These are phyloP conservation scores for Colletotrichum simmondsii DNA, from an alignment of 2,329 filamentous ascomycete species.

Conservation along the genomic window DNA sequence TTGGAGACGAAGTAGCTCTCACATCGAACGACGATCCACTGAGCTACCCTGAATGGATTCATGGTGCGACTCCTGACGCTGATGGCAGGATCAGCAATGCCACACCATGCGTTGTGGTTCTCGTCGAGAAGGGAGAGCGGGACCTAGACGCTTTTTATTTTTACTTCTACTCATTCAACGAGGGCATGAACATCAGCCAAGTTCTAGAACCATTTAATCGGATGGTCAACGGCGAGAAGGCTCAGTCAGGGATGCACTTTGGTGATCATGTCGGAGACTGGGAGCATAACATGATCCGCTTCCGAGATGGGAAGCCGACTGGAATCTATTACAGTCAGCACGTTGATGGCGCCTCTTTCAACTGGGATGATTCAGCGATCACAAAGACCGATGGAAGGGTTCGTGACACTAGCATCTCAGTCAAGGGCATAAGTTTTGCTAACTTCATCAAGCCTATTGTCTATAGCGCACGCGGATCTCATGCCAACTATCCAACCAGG, in stretches of 20 bases:
- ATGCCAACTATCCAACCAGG: conserved; percentile 45
- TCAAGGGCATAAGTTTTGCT: fast-evolving
- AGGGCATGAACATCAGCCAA: conserved; percentile 45
- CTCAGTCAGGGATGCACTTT: conserved; percentile 39
- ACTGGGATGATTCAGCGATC: conserved; percentile 43
- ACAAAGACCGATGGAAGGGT: conserved; percentile 41
- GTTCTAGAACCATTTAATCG: conserved; percentile 43
- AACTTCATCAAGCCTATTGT: conserved; percentile 41
- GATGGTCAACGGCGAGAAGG: conserved; percentile 35
- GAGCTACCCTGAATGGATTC: conserved; percentile 41
- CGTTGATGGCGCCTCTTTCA: conserved; percentile 37
- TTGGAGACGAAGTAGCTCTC: conserved; percentile 38
- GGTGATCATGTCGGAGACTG: conserved; percentile 44
- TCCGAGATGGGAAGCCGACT: conserved; percentile 40
- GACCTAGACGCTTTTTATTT: conserved; percentile 47
- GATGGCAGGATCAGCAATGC: conserved; percentile 38
- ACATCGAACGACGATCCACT: conserved; percentile 43
- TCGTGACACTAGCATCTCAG: neutral
- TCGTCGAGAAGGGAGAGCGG: conserved; percentile 41
- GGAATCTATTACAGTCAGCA: conserved; percentile 45
- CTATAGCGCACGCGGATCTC: conserved; percentile 48
- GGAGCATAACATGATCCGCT: conserved; percentile 47
- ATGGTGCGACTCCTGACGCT: conserved; percentile 39
- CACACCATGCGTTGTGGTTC: conserved; percentile 43
- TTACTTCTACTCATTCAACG: conserved; percentile 48